Conservation (phyloP, 2,329 filamentous ascomycete species). For the Septoria petroselini region DNA sequence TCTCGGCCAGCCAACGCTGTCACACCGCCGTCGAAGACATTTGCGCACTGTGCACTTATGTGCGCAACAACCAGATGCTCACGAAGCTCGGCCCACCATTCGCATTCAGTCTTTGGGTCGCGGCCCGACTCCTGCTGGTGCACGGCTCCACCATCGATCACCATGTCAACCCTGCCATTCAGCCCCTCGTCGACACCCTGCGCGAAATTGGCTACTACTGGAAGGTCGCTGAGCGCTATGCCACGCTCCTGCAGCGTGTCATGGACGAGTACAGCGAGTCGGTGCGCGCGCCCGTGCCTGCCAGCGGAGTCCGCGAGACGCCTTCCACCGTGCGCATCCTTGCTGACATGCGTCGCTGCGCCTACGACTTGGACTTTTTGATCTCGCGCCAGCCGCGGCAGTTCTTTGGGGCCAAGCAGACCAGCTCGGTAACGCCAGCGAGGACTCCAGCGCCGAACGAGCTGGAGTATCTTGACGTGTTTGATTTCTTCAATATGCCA, state of each 20-base stretch:
- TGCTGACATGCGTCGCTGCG: slow-evolving; percentile 86
- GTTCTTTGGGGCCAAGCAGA: slow-evolving; percentile 33
- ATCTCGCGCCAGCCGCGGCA: slow-evolving; percentile 74
- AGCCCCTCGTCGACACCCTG: slow-evolving; percentile 77
- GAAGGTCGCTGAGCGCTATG: slow-evolving; percentile 82
- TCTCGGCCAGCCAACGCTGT: slow-evolving; percentile 78
- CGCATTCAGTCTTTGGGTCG: slow-evolving; percentile 90
- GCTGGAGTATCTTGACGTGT: slow-evolving; percentile 86
- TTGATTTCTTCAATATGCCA: slow-evolving; percentile 92
- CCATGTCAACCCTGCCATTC: slow-evolving; percentile 73
- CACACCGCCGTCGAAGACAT: slow-evolving; percentile 80
- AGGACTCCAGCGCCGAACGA: slow-evolving; percentile 68
- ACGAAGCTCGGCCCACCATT: slow-evolving; percentile 83
- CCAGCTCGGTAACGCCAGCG: slow-evolving; percentile 33
- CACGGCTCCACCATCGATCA: slow-evolving; percentile 88
- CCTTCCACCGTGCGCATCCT: slow-evolving; percentile 82
- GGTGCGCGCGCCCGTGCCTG: slow-evolving; percentile 55
- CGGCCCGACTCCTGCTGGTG: slow-evolving; percentile 79
- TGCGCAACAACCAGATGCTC: slow-evolving; percentile 70
- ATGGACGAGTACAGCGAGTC: slow-evolving; percentile 82
- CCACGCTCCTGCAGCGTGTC: slow-evolving; percentile 72
- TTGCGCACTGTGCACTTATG: slow-evolving; percentile 72
- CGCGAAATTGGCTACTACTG: slow-evolving; percentile 77
- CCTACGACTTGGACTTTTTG: slow-evolving; percentile 84
- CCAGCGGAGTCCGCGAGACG: slow-evolving; percentile 68